A percentile compares a stretch with the other conserved stretches of the same genome.
phyloP scores from a whole-genome alignment of 305 asterid genomes.

The Euphrasia arctica region DNA sequence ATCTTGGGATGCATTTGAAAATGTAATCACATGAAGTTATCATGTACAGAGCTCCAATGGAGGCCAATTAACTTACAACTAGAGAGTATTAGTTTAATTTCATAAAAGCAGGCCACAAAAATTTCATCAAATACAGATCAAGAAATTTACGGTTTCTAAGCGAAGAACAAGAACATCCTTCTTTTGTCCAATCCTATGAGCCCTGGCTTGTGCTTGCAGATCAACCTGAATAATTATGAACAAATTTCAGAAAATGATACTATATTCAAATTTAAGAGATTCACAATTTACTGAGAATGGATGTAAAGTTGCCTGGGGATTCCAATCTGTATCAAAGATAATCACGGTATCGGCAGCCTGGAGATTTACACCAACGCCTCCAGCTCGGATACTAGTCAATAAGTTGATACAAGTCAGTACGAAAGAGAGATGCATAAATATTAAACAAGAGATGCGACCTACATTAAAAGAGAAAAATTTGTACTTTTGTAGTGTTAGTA shows the following conservation, averaged over 20 bases:
- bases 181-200: slow-evolving; percentile 99
- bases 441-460: slow-evolving; percentile 6
- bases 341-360: slow-evolving; percentile 99
- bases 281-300: slow-evolving; percentile 15
- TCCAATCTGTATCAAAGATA: slow-evolving; percentile 99
- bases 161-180: slow-evolving; percentile 98
- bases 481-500: neutral
- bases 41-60: too few relatives aligned
- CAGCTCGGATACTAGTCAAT: slow-evolving; percentile 89
- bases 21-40: too few relatives aligned
- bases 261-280: slow-evolving; percentile 20
- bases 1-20: too few relatives aligned
- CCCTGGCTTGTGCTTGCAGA: slow-evolving; percentile 99
- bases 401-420: slow-evolving; percentile 29
- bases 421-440: neutral
- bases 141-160: slow-evolving; percentile 77
- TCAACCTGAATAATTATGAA: slow-evolving; percentile 72
- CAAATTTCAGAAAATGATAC: slow-evolving; percentile 23
- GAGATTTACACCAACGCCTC: slow-evolving; percentile 99
- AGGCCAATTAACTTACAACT: too few relatives aligned
- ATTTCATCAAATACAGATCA: slow-evolving; percentile 22
- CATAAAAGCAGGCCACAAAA: slow-evolving; percentile 14
- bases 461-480: neutral
- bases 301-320: slow-evolving; percentile 72
- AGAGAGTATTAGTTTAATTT: too few relatives aligned